Evolutionary conservation across 2,329 filamentous ascomycete genomes (phyloP).

Genomic region (Verticillium albo-atrum): DNA sequence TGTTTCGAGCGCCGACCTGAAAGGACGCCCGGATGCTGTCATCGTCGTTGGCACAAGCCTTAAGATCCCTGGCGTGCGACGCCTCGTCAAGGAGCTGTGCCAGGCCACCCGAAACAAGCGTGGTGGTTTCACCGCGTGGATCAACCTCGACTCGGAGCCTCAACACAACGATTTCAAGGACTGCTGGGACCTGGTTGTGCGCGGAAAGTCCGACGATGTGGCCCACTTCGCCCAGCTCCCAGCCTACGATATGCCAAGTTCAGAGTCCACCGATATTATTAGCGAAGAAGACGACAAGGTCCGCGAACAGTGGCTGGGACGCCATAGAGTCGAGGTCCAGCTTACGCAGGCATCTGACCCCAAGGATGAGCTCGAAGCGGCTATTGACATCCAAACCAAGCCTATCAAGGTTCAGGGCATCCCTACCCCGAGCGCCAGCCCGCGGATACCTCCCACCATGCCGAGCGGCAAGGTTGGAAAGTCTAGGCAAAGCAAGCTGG

Average conservation of each 20-base stretch:
- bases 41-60: slow-evolving; percentile 94
- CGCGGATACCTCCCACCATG: slow-evolving; percentile 37
- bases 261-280: slow-evolving; percentile 42
- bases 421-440: slow-evolving; percentile 54
- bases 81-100: slow-evolving; percentile 89
- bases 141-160: slow-evolving; percentile 85
- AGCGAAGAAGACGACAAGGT: slow-evolving; percentile 37
- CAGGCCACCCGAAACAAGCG: slow-evolving; percentile 75
- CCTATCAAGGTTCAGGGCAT: slow-evolving; percentile 44
- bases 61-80: slow-evolving; percentile 88
- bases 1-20: slow-evolving; percentile 81
- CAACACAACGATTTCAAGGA: slow-evolving; percentile 81
- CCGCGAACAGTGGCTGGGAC: slow-evolving; percentile 28
- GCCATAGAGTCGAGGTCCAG: slow-evolving; percentile 36
- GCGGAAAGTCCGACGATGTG: slow-evolving; percentile 82
- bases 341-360: slow-evolving; percentile 23
- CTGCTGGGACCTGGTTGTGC: slow-evolving; percentile 88
- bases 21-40: slow-evolving; percentile 81
- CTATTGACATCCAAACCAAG: slow-evolving; percentile 24
- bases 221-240: slow-evolving; percentile 66
- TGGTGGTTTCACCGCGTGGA: slow-evolving; percentile 87
- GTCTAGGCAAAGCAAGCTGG: slow-evolving; percentile 48
- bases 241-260: slow-evolving; percentile 53
- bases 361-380: slow-evolving; percentile 28
- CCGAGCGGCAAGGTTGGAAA: slow-evolving; percentile 34